Evolutionary conservation across 2,329 filamentous ascomycete genomes (phyloP), one percentile per base, ranked within the genome.

Genomic region (Hypoxylon sp.): DNA sequence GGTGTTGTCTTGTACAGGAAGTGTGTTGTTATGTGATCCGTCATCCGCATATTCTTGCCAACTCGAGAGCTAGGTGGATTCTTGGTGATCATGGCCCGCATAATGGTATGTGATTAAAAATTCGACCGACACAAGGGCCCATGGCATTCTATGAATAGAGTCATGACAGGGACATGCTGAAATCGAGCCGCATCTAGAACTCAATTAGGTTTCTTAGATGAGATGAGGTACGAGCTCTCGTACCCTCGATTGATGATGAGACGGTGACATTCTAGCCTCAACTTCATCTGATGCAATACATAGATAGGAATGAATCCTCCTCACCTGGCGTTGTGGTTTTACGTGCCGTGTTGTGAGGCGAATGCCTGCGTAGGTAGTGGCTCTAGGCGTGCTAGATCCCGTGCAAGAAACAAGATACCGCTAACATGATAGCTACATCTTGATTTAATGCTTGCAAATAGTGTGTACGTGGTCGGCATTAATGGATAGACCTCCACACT

Each of bases 91-190:
- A 68, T 60, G 61, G 65, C 60, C 60, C 69, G 59, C 65, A 72
- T 54, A 32, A 64, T 65, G 46, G 64, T 67, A 56, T 64, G 65
- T 61, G 59, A 65, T 61, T 61, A 29, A 46, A 58, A 58, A 53
- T 31, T 58, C 39, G 55, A 57, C 58, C 61, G 62, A 63, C 35
- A 17, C 53, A 32, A 58, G 62, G 65, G 47, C 52, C 68, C 65
- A 62, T 35, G 62, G 56, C 35, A 55, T 68, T 63, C 69, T 70
- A 72, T 73, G 65, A 70, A 73, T 72, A 73, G 69, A 64, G 56
- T 68, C 59, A 35, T 47, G 57, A 65, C 65, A 70, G 61, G 66
- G 64, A 65, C 55, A 31, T 54, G 39, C 39, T 44, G 48, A 54
- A 63, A 61, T 52, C 62, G 71, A 73, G 71, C 71, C 71, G 67